Percentiles rank a stretch among this genome's conserved stretches.
These are phyloP conservation scores for Hysterangium stoloniferum DNA, from an alignment of 768 basidiomycete genomes.

Conservation along the genomic window DNA sequence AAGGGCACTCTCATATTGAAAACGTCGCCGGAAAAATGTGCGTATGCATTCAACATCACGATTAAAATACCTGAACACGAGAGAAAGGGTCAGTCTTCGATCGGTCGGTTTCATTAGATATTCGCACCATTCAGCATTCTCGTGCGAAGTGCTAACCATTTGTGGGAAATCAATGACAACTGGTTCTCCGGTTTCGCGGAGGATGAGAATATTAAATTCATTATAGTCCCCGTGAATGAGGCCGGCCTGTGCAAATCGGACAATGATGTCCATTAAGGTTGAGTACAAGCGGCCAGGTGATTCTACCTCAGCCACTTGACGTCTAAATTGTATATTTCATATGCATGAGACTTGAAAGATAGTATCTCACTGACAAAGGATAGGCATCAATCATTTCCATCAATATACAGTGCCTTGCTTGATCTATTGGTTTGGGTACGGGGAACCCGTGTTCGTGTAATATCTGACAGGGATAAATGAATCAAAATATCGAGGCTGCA, in stretches of 20 bases:
- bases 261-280: conserved; percentile 88
- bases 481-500: neutral
- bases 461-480: conserved; percentile 42
- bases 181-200: conserved; percentile 64
- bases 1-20: conserved; percentile 83
- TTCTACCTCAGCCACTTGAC: conserved; percentile 76
- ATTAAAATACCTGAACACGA: conserved; percentile 81
- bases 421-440: conserved; percentile 89
- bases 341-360: conserved; percentile 1
- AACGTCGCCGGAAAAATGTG: conserved; percentile 83
- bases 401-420: conserved; percentile 88
- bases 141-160: conserved; percentile 96
- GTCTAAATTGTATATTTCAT: conserved; percentile 37
- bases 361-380: conserved; percentile 63
- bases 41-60: conserved; percentile 96
- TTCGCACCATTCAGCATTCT: conserved; percentile 89
- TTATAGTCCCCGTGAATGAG: conserved; percentile 99
- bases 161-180: conserved; percentile 98
- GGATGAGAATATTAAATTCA: conserved; percentile 97
- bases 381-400: conserved; percentile 97
- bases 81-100: neutral
- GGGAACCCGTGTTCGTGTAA: conserved; percentile 89
- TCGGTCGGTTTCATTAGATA: neutral
- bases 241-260: conserved; percentile 86
- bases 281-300: conserved; percentile 91